Base-by-base conservation (phyloP, 345 rosid genomes). In the Cardiospermum halicacabum region DNA sequence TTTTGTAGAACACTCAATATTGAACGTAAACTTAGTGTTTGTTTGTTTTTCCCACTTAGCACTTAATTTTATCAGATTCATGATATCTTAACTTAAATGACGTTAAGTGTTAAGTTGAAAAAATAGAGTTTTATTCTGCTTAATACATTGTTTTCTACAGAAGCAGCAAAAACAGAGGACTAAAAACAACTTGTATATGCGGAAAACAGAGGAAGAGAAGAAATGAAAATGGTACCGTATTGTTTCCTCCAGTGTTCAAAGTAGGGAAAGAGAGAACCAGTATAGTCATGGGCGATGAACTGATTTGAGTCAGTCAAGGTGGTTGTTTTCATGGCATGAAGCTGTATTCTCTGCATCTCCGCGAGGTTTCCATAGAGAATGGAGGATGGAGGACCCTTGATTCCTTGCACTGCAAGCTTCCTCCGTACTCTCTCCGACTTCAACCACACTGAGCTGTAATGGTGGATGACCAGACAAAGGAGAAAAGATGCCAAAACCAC, bases 241-340 rank as follows among this genome's bases (percentile, higher is more conserved):
- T 80, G 60, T 70, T 83, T 83, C 70, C 86, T 75, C 97, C 97
- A 91, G 19, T 76, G 88, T 8, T 86, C 86, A 5, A 88, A 83
- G 65, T 84, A 86, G 0, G 97, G 97, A 61, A 88, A 91, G 66
- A 91, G 74, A 13, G 90, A 74, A 30, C 88, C 83, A 12, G 97
- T 78, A 58, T 84, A 86, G 72, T 91, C 93, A 61, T 83, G 96
- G 2, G 83, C 84, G 10, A 88, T 65, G 34, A 84, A 72, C 18
- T 74, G 74, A 31, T 37, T 4, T 21, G 53, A 36, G 63, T n/a
- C 22, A 15, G 19, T 7, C 2, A 69, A 55, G 19, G 30, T 16
- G 51, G 65, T 30, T 47, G 16, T 47, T 25, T 51, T 36, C 51
- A 15, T 40, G 2, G 67, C 69, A 39, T 64, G 67, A 4, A 70